These are phyloP conservation scores for Solanum tarijense DNA, from an alignment of 257 asterid genomes.

Conservation along the genomic window DNA sequence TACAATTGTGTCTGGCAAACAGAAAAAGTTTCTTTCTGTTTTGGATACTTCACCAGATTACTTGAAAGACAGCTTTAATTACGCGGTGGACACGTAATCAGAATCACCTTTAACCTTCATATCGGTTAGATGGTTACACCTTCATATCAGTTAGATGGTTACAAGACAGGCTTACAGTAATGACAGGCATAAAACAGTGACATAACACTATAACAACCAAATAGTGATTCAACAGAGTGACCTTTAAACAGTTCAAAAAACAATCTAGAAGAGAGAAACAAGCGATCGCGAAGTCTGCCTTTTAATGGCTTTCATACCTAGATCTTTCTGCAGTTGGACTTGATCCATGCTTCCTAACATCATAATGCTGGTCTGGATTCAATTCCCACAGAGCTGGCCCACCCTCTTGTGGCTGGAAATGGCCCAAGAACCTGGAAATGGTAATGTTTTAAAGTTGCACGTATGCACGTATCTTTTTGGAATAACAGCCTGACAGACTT, in stretches of 20 bases:
- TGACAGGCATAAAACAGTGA: not conserved
- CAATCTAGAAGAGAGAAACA: not conserved
- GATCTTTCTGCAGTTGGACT: conserved; percentile 31
- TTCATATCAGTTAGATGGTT: not conserved
- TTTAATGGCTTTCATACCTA: conserved; percentile 30
- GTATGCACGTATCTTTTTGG: not conserved
- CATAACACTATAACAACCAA: not conserved
- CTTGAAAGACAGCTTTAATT: not conserved
- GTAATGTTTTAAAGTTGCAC: not conserved
- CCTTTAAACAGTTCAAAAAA: not conserved
- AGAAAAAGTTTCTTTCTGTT: not conserved
- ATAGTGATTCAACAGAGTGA: not conserved
- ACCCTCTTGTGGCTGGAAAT: conserved; percentile 81
- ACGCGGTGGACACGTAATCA: not conserved
- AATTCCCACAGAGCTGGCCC: conserved; percentile 83
- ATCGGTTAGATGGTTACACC: not conserved
- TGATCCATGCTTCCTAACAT: conserved; percentile 38
- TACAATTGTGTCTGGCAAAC: conserved; percentile 1
- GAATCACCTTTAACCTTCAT: not conserved
- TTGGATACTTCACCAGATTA: not conserved
- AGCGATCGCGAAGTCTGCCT: not conserved
- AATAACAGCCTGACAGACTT: not conserved
- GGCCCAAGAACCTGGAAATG: conserved; percentile 72
- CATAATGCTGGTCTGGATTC: conserved; percentile 73
- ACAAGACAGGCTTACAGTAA: not conserved